Evolutionary conservation across 108 stramenopile genomes (phyloP).

Genomic region (Cylindrotheca fusiformis): DNA sequence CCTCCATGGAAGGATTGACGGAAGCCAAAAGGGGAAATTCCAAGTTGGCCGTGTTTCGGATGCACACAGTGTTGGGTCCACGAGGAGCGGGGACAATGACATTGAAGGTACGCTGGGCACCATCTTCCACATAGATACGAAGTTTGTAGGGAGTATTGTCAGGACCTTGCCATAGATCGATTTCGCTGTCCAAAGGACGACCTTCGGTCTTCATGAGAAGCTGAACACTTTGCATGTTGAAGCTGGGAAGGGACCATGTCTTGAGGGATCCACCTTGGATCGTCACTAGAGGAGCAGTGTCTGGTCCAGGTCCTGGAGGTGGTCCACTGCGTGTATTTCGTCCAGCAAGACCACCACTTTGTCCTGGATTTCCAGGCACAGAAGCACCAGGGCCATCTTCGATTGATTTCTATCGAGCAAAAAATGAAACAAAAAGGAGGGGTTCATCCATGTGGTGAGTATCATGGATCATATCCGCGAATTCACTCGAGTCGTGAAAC

Average conservation of each 20-base stretch:
- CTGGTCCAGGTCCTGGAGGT: conserved; percentile 1
- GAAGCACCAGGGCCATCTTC: neutral
- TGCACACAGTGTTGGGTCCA: conserved; percentile 64
- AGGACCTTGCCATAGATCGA: conserved; percentile 80
- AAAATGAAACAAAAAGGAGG: too few species aligned
- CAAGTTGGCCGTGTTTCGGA: conserved; percentile 74
- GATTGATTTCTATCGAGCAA: too few species aligned
- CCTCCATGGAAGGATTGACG: conserved; percentile 27
- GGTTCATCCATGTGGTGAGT: too few species aligned
- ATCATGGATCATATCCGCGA: too few species aligned
- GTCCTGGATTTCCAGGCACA: neutral
- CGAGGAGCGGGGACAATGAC: conserved; percentile 74
- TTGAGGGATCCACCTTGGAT: conserved; percentile 79
- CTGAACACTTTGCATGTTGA: conserved; percentile 58
- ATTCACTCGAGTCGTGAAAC: too few species aligned
- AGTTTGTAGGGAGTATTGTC: conserved; percentile 81
- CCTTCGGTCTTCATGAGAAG: conserved; percentile 77
- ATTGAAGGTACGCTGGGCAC: conserved; percentile 66
- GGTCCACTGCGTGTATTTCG: neutral
- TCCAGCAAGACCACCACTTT: neutral
- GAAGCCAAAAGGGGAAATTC: conserved; percentile 75
- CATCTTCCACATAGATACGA: conserved; percentile 78
- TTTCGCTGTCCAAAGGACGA: conserved; percentile 76
- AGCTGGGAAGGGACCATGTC: conserved; percentile 69
- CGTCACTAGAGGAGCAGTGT: conserved; percentile 45